These are phyloP conservation scores for Chaetomium sp. DNA, from an alignment of 2,329 filamentous ascomycete genomes.

Conservation along the genomic window DNA sequence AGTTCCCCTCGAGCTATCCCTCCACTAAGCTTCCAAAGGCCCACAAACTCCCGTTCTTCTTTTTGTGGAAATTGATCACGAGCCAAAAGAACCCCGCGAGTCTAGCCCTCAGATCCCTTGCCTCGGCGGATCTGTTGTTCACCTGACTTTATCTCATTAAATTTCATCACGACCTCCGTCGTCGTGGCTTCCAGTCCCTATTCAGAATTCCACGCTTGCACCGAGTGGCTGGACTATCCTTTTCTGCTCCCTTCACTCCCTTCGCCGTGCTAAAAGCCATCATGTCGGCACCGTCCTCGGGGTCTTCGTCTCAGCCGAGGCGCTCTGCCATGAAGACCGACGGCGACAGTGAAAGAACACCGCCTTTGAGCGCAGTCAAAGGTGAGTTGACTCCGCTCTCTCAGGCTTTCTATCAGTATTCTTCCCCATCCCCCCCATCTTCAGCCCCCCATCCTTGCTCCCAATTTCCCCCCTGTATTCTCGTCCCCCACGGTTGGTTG, in stretches of 20 bases:
- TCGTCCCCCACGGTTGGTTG: not conserved
- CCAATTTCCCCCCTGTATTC: not conserved
- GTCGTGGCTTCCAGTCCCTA: not conserved
- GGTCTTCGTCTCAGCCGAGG: constrained; percentile 18
- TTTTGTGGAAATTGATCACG: not conserved
- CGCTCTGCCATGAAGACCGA: constrained; percentile 35
- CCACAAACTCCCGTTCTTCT: not conserved
- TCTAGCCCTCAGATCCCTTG: not conserved
- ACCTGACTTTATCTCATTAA: not conserved
- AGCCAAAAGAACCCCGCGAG: not conserved
- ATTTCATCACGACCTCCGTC: not conserved
- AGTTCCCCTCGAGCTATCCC: no score
- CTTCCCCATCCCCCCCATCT: no score
- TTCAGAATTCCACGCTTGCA: no score
- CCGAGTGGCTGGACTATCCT: not conserved
- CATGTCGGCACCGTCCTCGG: constrained; percentile 20
- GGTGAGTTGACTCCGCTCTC: constrained; percentile 30
- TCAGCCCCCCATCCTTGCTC: no score
- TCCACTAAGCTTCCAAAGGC: not conserved
- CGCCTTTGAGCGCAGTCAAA: constrained; percentile 37
- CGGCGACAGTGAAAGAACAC: constrained; percentile 34
- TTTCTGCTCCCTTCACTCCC: not conserved
- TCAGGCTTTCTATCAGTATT: not conserved
- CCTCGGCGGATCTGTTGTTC: not conserved
- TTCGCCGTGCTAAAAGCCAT: not conserved